A percentile compares a stretch with the other conserved stretches of the same genome.
These are phyloP conservation scores for Hanseniaspora uvarum DNA, from an alignment of 1,139 yeast species.

Conservation along the genomic window DNA sequence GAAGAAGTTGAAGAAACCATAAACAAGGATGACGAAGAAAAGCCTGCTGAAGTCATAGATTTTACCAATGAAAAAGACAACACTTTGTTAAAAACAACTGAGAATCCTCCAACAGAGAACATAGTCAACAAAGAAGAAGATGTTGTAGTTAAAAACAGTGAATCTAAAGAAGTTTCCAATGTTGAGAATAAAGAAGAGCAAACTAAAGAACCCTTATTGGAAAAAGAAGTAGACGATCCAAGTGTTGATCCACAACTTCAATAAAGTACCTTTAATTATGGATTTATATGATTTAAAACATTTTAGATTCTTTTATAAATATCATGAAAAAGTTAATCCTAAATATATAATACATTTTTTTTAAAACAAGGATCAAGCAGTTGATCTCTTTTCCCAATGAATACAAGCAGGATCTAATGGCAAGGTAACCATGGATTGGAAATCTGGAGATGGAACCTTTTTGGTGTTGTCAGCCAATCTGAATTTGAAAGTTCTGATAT, in stretches of 20 bases:
- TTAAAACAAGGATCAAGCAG: background rate
- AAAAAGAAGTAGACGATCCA: background rate
- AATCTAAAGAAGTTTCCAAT: background rate
- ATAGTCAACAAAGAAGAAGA: background rate
- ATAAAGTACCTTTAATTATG: too few species aligned
- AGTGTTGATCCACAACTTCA: background rate
- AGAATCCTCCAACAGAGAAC: too few species aligned
- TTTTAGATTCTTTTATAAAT: background rate
- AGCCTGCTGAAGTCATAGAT: background rate
- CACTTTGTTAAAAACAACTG: too few species aligned
- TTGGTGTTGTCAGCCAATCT: slow-evolving; percentile 44
- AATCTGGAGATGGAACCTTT: slow-evolving; percentile 68
- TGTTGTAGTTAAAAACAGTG: background rate
- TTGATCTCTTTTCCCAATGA: slow-evolving; percentile 57
- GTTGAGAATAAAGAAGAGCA: too few species aligned
- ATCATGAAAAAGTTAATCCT: background rate
- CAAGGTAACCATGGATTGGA: slow-evolving; percentile 85
- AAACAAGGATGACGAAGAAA: background rate
- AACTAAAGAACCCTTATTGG: too few species aligned
- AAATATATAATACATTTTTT: background rate
- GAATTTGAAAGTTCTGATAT: slow-evolving; percentile 72
- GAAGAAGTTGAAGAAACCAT: background rate
- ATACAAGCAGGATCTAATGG: slow-evolving; percentile 74
- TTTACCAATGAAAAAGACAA: background rate
- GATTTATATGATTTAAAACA: too few species aligned